A percentile compares a stretch with the other conserved stretches of the same genome.
Conservation (phyloP, 2,329 filamentous ascomycete species). For the Aspergillus uvarum region DNA sequence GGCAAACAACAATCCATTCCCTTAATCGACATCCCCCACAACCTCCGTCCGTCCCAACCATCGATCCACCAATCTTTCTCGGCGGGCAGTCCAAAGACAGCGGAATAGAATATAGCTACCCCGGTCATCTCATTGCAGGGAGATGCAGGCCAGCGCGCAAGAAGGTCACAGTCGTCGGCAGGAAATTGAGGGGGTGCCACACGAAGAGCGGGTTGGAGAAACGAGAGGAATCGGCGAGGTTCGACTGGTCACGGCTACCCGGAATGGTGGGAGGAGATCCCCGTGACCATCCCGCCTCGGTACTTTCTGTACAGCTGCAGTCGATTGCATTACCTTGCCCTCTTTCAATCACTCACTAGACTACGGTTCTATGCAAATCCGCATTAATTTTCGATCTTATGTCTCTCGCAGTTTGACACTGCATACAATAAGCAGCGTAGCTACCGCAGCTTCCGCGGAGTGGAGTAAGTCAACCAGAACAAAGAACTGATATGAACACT, state of each 20-base stretch:
- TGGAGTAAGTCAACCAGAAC: neutral
- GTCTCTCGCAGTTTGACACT: neutral
- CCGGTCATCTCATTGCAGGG: neutral
- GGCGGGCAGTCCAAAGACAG: neutral
- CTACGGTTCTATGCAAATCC: too few relatives aligned
- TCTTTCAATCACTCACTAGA: neutral
- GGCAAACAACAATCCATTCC: constrained; percentile 2
- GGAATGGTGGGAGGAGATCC: constrained; percentile 4
- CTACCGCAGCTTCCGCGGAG: neutral
- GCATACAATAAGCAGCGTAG: neutral
- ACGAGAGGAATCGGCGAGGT: constrained; percentile 2
- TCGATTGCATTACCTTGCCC: neutral
- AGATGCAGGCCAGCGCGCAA: neutral
- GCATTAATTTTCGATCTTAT: neutral
- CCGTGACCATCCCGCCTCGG: constrained; percentile 1
- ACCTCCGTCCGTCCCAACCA: neutral
- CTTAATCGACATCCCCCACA: neutral
- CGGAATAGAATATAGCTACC: neutral
- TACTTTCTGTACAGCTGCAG: neutral
- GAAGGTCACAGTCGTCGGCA: neutral
- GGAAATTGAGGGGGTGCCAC: neutral
- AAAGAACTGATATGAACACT: neutral
- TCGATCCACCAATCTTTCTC: neutral
- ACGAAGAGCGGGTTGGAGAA: neutral
- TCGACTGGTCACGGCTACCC: constrained; percentile 1